Evolutionary conservation across 2,329 filamentous ascomycete genomes (phyloP), one percentile per base, ranked within the genome.

Genomic region (Mollisiaceae sp.): DNA sequence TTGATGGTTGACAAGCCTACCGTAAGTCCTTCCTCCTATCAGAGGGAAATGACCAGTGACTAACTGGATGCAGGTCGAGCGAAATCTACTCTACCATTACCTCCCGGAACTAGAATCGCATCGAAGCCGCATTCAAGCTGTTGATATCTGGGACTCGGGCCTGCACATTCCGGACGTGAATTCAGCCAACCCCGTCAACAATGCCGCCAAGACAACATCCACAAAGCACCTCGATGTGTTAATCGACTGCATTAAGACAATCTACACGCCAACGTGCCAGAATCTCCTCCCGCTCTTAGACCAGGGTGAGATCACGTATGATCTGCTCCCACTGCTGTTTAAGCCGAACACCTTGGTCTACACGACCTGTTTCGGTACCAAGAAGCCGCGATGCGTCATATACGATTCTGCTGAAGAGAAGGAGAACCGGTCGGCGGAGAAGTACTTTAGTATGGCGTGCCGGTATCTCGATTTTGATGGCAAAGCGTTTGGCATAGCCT

Each of bases 251-350:
- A 65, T 72, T 5, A 66, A 62, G 47, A 66, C 12, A 62, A 41
- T 59, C 41, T 72, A 72, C 38, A n/a, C 43, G 36, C 52, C 39
- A 0, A 67, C 54, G 0, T 67, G 22, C n/a, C 22, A 67, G 38
- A 47, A 60, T 43, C 60, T 71, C 41, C 3, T 63, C 61, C 60
- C 65, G 59, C 73, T 78, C 62, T 65, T 78, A 18, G 57, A 71
- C 64, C 57, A 72, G 38, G 8, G 57, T 43, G 9, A 77, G 56
- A 78, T 78, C 67, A 78, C 70, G 36, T 78, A 77, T 67, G 69
- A 78, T 67, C 72, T 79, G 54, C 72, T 79, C 9, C 78, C 67
- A 73, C 69, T 72, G 22, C 69, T 79, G 45, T 79, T 78, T 62
- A 78, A 78, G 64, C 72, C 73, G 47, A 75, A 76, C 56, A 71